Evolutionary conservation across 495 filamentous ascomycete species (phyloP), one percentile per base, ranked within the genome.

Genomic region (Baudoinia panamericana): DNA sequence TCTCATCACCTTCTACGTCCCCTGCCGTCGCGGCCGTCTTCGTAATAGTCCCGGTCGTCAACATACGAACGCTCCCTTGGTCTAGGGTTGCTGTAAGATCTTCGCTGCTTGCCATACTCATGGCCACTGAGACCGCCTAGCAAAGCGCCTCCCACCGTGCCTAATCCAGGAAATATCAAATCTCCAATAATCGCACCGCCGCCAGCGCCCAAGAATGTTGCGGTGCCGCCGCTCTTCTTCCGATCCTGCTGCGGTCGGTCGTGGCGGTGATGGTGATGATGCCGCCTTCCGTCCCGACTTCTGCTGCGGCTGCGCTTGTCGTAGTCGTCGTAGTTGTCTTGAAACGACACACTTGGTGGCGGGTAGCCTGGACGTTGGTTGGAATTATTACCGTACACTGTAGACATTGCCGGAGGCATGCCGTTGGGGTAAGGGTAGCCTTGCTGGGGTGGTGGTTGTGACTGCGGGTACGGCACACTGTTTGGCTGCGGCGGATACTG

Each of bases 111-210:
- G 29, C 28, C 53, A 43, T 56, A 53, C 41, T 57, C 52, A 44
- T 53, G 51, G 10, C 54, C 56, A 2, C 56, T 54, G 31, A 55
- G 46, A 11, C 54, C 56, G 10, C 58, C 57, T n/a, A 60, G 26
- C 12, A 60, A 28, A 34, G 54, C 36, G 1, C 57, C 57, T 1
- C 48, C 56, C 13, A 55, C 30, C 35, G 57, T 60, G 0, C 57
- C 57, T 19, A 60, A 28, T 9, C 57, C 57, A 5, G 57, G 57
- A 22, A 60, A 58, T n/a, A 60, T 60, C 34, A 37, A 22, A 47
- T 60, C 57, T 1, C 57, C 57, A 15, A 60, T 42, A n/a, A 60
- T 12, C 9, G 46, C 55, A 9, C 57, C 57, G 2, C 39, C 55
- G 13, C 57, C 56, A 2, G 57, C 57, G 21, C 57, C 57, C 9